These are phyloP conservation scores for Daldinia bambusicola DNA, from an alignment of 495 filamentous ascomycete species.

Conservation along the genomic window DNA sequence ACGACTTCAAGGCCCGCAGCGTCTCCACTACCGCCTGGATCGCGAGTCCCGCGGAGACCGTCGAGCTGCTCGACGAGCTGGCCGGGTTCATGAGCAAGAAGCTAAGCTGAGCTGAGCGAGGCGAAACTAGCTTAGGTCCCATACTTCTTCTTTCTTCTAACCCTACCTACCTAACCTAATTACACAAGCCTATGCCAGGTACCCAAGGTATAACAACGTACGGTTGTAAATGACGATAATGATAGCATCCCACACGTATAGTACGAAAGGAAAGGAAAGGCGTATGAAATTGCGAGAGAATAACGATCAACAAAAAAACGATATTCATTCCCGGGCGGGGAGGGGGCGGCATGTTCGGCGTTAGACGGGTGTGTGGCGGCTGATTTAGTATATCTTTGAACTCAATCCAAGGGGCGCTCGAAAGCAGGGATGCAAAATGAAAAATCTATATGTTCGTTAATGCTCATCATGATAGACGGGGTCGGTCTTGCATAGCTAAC, in stretches of 20 bases:
- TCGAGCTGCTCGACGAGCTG: conserved; percentile 86
- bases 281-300: conserved; percentile 12
- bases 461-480: background rate
- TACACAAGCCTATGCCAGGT: too few relatives aligned
- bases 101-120: conserved; percentile 38
- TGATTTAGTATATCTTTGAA: background rate
- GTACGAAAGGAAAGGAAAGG: background rate
- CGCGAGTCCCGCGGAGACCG: conserved; percentile 88
- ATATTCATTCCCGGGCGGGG: conserved; percentile 5
- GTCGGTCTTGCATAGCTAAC: conserved; percentile 3
- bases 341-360: conserved; percentile 35
- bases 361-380: conserved; percentile 12
- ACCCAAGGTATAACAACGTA: background rate
- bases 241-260: background rate
- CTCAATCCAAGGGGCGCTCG: background rate
- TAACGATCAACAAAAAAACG: background rate
- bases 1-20: conserved; percentile 88
- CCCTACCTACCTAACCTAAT: background rate
- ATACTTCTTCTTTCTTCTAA: background rate
- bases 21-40: conserved; percentile 86
- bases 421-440: conserved; percentile 2
- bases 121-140: too few relatives aligned
- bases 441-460: background rate
- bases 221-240: background rate
- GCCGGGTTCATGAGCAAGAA: conserved; percentile 64